Evolutionary conservation across 2,329 filamentous ascomycete genomes (phyloP).

Genomic region (Davidsoniella neocaledoniae): DNA sequence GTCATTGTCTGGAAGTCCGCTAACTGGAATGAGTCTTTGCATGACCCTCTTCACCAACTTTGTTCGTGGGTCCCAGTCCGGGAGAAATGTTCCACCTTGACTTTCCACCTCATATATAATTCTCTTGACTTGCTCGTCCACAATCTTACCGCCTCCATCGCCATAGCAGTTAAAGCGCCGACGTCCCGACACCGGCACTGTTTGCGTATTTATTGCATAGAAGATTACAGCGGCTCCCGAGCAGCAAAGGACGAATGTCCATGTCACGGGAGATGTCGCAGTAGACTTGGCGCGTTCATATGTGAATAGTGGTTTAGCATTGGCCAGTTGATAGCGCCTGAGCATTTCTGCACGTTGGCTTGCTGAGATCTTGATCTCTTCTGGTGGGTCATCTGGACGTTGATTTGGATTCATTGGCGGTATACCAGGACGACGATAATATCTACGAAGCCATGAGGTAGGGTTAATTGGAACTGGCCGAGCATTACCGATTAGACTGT

Average conservation of each 20-base stretch:
- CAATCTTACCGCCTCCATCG: conserved; percentile 25
- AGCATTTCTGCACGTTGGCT: conserved; percentile 6
- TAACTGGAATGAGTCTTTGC: conserved; percentile 47
- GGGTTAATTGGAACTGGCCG: no score
- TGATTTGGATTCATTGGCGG: conserved; percentile 12
- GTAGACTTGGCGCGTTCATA: conserved; percentile 19
- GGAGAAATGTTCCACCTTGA: conserved; percentile 37
- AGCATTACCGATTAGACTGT: no score
- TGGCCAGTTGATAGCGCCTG: conserved; percentile 14
- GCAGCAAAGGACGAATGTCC: conserved; percentile 25
- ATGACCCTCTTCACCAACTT: conserved; percentile 46
- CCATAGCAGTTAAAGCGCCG: conserved; percentile 55
- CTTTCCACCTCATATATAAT: conserved; percentile 37
- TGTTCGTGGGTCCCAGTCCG: conserved; percentile 36
- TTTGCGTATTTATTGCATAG: conserved; percentile 54
- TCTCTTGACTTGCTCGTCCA: conserved; percentile 38
- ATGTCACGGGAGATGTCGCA: conserved; percentile 22
- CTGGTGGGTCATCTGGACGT: conserved; percentile 4
- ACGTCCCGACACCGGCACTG: conserved; percentile 55
- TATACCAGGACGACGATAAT: conserved; percentile 1
- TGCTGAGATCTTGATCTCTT: conserved; percentile 3
- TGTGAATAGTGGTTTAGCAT: conserved; percentile 23
- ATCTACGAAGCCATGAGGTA: no score
- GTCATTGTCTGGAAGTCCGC: conserved; percentile 37
- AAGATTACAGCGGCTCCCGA: conserved; percentile 33